Base-by-base conservation (phyloP, 371 early-diverging fungal species). In the Lichtheimia hyalospora region DNA sequence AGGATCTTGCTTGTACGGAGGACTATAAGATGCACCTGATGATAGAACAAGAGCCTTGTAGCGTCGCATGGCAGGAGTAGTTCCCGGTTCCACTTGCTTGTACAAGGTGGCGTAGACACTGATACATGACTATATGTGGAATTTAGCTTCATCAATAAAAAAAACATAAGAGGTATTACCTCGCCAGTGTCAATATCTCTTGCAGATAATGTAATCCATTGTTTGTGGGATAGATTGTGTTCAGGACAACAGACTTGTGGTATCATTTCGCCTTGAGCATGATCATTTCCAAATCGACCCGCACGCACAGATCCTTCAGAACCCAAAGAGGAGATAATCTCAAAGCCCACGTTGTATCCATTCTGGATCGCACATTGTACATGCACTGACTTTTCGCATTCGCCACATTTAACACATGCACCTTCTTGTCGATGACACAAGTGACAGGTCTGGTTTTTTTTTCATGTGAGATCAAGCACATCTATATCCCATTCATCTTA, bases 341-440 rank as follows among this genome's bases (percentile, higher is more conserved):
- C 82, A 56, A 83, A 84, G 2, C 73, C 75, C 10, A 81, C 57
- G 39, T 67, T 57, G 51, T 74, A 81, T 8, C 73, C 61, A 34
- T 75, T 66, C 3, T 81, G 68, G 20, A 79, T 77, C 1, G 82
- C 82, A 54, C 82, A 82, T 8, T 76, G 64, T 7, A 79, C 73
- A 55, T 82, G 82, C 3, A 79, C 60, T 1, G 66, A 49, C 20
- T 67, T 71, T 34, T 57, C 54, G 39, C 82, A 82, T 28, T 69
- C 77, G 8, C 65, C 66, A 49, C 81, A 81, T 5, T 69, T 61
- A n/a, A 76, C 67, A 57, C 74, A 73, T 1, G 70, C 70, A 3
- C 87, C 87, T 10, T 69, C 60, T 25, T 57, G 53, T 7, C 66
- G 57, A 15, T 73, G 62, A 48, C 87, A 86, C 21, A 84, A 58